phyloP scores from a whole-genome alignment of 306 rosid species.

The Citrullus colocynthis region DNA sequence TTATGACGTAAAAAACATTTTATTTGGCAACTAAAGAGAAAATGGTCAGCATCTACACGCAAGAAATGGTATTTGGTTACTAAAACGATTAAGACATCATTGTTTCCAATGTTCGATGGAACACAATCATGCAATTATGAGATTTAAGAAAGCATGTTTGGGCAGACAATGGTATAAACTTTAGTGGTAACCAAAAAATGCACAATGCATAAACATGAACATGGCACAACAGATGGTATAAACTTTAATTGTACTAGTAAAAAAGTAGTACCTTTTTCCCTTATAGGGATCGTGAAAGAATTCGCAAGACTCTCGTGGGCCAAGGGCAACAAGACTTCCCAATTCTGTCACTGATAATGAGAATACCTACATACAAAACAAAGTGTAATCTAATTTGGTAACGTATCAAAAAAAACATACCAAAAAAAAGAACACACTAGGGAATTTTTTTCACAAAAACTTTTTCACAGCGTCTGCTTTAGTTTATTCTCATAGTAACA shows the following conservation, averaged over 20 bases:
- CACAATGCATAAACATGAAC: not conserved
- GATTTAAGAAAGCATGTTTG: not conserved
- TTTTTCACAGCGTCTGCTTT: not conserved
- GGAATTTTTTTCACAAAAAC: not conserved
- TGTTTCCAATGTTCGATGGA: not conserved
- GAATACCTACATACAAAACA: conserved; percentile 50
- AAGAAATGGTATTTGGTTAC: not conserved
- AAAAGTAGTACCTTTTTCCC: conserved; percentile 48
- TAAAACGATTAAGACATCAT: not conserved
- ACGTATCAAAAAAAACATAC: not conserved
- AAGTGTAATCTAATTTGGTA: conserved; percentile 2
- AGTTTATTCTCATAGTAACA: not conserved
- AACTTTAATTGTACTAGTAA: not conserved
- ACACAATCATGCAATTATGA: not conserved
- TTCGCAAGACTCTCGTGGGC: conserved; percentile 55
- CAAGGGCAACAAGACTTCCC: conserved; percentile 65
- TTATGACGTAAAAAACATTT: not conserved
- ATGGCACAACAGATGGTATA: not conserved
- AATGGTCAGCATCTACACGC: not conserved
- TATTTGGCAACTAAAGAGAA: not conserved
- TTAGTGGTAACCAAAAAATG: not conserved
- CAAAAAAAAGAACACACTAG: not conserved
- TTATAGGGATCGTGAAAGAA: conserved; percentile 58
- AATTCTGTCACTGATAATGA: conserved; percentile 76
- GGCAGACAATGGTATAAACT: not conserved